Conservation (phyloP, 352 stramenopile genomes). For the Phytophthora boehmeriae region DNA sequence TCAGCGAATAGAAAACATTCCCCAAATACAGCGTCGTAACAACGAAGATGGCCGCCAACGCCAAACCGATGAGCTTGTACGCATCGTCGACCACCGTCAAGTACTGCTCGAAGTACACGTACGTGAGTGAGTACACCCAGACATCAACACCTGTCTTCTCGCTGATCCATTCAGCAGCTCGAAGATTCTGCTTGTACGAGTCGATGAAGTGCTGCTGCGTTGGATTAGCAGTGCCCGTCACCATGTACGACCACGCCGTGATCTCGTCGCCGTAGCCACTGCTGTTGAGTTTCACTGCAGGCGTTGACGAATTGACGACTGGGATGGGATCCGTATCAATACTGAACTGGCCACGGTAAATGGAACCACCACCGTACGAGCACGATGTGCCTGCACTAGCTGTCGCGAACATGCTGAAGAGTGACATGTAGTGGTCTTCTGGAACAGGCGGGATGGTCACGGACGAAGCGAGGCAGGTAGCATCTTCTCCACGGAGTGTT, state of each 20-base stretch:
- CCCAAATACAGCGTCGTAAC: conserved; percentile 59
- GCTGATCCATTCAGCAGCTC: conserved; percentile 57
- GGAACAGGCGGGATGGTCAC: conserved; percentile 48
- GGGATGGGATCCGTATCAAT: conserved; percentile 62
- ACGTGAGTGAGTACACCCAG: conserved; percentile 65
- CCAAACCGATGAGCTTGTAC: conserved; percentile 54
- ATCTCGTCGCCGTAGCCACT: conserved; percentile 54
- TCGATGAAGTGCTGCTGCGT: conserved; percentile 64
- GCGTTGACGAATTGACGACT: conserved; percentile 39
- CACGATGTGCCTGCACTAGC: conserved; percentile 64
- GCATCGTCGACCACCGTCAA: conserved; percentile 60
- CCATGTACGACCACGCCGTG: conserved; percentile 76
- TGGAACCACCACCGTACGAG: conserved; percentile 72
- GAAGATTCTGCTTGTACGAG: conserved; percentile 62
- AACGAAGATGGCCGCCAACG: conserved; percentile 55
- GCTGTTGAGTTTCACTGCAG: conserved; percentile 57
- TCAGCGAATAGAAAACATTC: conserved; percentile 46
- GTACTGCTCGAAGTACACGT: conserved; percentile 75
- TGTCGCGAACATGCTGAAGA: conserved; percentile 77
- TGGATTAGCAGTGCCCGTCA: conserved; percentile 56
- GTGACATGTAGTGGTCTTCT: conserved; percentile 61
- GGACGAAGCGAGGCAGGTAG: conserved; percentile 18
- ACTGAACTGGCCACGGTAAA: conserved; percentile 67
- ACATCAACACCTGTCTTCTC: conserved; percentile 62
- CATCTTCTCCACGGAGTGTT: conserved; percentile 31